Evolutionary conservation across 495 filamentous ascomycete genomes (phyloP).

Genomic region (Podospora conica): DNA sequence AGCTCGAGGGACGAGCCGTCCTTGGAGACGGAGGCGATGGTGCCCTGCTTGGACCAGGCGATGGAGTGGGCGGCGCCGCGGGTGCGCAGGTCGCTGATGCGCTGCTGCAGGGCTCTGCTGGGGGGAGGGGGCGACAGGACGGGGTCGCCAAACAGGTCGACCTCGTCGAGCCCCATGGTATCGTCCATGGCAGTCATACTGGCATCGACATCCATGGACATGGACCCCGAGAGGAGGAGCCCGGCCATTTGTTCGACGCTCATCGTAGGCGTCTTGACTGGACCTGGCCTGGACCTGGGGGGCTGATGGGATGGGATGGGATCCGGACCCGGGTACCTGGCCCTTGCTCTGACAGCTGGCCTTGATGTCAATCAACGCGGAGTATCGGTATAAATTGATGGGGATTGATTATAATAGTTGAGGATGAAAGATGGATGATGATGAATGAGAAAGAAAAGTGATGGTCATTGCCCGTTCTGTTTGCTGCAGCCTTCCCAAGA

Average conservation of each 20-base stretch:
- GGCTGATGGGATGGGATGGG: no score
- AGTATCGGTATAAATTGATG: not conserved
- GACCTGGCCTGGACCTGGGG: not conserved
- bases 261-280: conserved; percentile 1
- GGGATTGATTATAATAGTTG: not conserved
- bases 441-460: not conserved
- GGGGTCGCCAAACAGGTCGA: conserved; percentile 72
- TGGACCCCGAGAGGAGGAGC: conserved; percentile 17
- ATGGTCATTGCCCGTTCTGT: not conserved
- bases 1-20: conserved; percentile 63
- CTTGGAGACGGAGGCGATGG: conserved; percentile 74
- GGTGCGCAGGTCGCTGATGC: conserved; percentile 71
- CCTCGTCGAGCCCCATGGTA: conserved; percentile 58
- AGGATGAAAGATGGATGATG: no score
- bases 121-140: conserved; percentile 40
- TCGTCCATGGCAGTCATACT: conserved; percentile 61
- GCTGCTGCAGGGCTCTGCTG: conserved; percentile 62
- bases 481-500: no score
- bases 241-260: conserved; percentile 17
- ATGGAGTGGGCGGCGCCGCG: conserved; percentile 81
- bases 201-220: conserved; percentile 57
- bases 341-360: not conserved
- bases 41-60: conserved; percentile 85
- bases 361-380: not conserved
- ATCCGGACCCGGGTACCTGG: not conserved